phyloP scores from a whole-genome alignment of 352 stramenopile genomes.

The Globisporangium middletonii region DNA sequence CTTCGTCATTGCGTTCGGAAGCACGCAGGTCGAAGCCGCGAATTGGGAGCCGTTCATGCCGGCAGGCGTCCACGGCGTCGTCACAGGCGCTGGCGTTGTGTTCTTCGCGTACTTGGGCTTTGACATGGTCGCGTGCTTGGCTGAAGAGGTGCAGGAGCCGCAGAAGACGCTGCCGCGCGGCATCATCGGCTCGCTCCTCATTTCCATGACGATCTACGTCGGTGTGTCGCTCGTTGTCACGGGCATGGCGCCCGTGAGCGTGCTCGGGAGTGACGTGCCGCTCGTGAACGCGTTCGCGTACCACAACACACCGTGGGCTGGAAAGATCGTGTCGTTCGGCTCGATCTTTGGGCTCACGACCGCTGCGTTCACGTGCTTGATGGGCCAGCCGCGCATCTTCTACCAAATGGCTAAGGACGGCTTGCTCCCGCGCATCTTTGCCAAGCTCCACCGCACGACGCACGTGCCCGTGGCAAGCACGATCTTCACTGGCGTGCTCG shows the following conservation, averaged over 20 bases:
- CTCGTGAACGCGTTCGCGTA: conserved; percentile 84
- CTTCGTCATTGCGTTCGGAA: conserved; percentile 84
- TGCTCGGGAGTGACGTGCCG: conserved; percentile 69
- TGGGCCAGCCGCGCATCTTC: conserved; percentile 91
- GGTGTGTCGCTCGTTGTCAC: conserved; percentile 87
- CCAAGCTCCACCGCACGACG: conserved; percentile 50
- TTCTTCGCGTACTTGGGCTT: conserved; percentile 93
- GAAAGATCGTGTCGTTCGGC: conserved; percentile 84
- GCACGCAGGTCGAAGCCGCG: conserved; percentile 58
- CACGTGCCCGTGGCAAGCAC: conserved; percentile 76
- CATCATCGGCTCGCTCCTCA: conserved; percentile 89
- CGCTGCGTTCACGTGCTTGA: conserved; percentile 87
- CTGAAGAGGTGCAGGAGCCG: conserved; percentile 88
- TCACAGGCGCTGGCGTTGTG: conserved; percentile 84
- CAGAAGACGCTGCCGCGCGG: conserved; percentile 88
- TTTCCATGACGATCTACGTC: conserved; percentile 90
- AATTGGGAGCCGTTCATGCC: conserved; percentile 88
- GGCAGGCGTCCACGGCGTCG: conserved; percentile 80
- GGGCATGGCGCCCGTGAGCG: conserved; percentile 71
- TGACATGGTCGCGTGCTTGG: conserved; percentile 91
- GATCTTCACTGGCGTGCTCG: conserved; percentile 84
- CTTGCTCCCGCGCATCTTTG: conserved; percentile 58
- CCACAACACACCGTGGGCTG: conserved; percentile 63
- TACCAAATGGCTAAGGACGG: conserved; percentile 90
- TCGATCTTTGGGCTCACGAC: conserved; percentile 92